Base-by-base conservation (phyloP, 2,329 filamentous ascomycete genomes). In the Penicillium sp. region DNA sequence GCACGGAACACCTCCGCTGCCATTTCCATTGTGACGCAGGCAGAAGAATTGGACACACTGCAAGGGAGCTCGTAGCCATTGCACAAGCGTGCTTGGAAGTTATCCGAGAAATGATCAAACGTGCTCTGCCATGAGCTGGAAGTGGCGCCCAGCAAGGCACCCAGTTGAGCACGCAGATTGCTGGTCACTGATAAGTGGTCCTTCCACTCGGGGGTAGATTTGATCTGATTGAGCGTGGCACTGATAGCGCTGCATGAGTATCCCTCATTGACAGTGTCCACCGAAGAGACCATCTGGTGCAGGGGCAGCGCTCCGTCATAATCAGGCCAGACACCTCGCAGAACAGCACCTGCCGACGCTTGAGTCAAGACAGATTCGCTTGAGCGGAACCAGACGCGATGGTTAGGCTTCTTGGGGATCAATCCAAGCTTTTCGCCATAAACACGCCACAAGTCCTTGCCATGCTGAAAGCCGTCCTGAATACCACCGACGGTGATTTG, bases 41-140 rank as follows among this genome's bases (percentile, higher is more conserved):
- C 46, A 0, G 59, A 58, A 0, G 48, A 47, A 40, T 69, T 58
- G 0, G 48, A 48, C 1, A 63, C 4, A 36, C 58, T 58, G 47
- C 68, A 71, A 0, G 68, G 68, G 0, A 70, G 55, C 0, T 57
- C 39, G 36, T 71, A 71, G 4, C 68, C 68, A 43, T 71, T 71
- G 43, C 68, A 71, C 4, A 71, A 58, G 1, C 68, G 65, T 3
- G 55, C 68, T 46, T 71, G 68, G 55, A 71, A 71, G 28, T 71
- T 70, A 47, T 71, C 68, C 0, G 65, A 59, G 45, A 71, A 70
- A 49, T 71, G 67, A 36, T 71, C 68, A 35, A 69, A 70, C 0
- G 62, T 70, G 1, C 37, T 47, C 45, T 61, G 59, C 68, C 68
- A 71, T 6, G 56, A 54, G 32, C 53, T 56, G 0, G 48, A 51